phyloP scores from a whole-genome alignment of 139 green algal genomes.

The Chlorella ohadii region DNA sequence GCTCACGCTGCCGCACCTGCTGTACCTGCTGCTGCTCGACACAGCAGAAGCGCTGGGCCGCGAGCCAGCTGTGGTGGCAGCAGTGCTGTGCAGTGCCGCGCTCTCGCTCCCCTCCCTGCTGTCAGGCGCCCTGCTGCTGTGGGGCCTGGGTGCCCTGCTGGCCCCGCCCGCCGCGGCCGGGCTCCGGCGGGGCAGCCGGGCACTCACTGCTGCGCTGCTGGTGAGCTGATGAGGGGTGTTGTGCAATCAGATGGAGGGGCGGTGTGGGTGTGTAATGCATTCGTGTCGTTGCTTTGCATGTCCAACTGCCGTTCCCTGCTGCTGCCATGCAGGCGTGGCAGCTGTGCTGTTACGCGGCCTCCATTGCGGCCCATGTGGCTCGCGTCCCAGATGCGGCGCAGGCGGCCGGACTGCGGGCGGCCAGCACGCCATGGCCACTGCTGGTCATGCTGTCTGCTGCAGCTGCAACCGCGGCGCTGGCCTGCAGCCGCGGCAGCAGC shows the following conservation, averaged over 20 bases:
- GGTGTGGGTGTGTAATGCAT: no score
- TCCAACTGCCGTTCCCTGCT: no score
- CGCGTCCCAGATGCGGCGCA: background rate
- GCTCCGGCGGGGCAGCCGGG: background rate
- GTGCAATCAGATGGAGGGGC: no score
- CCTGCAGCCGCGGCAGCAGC: conserved; percentile 7
- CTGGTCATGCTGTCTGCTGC: conserved; percentile 15
- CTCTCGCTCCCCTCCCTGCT: conserved; percentile 32
- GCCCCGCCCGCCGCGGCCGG: background rate
- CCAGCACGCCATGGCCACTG: conserved; percentile 9
- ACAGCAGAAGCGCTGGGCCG: conserved; percentile 19
- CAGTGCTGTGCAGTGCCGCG: background rate
- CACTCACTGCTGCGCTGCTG: conserved; percentile 6
- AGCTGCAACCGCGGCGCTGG: background rate
- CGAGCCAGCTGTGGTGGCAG: conserved; percentile 9
- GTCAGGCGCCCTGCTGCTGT: conserved; percentile 35
- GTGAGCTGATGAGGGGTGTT: background rate
- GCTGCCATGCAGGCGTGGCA: conserved; percentile 17
- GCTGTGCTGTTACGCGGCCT: conserved; percentile 25
- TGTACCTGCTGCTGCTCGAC: conserved; percentile 17
- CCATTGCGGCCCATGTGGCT: background rate
- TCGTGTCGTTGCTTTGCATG: no score
- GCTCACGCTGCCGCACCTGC: background rate
- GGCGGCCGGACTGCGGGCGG: conserved; percentile 16
- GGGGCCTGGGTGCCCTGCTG: conserved; percentile 32